Evolutionary conservation across 371 early-diverging fungal genomes (phyloP), one percentile per base, ranked within the genome.

Genomic region (Thermomucor indicae-seudaticae): DNA sequence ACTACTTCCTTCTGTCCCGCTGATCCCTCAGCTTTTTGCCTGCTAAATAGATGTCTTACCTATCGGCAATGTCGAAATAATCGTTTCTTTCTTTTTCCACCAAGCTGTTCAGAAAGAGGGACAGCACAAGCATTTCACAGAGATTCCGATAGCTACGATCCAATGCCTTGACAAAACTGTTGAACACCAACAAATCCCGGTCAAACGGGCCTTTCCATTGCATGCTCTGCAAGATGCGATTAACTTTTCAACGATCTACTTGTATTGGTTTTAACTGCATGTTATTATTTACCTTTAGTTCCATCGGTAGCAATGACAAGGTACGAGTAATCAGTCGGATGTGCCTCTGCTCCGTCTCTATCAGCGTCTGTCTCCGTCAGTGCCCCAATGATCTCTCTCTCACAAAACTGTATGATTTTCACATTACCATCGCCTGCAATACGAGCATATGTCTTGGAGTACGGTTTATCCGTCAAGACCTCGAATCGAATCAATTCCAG

Each of bases 171-270:
- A 72, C 72, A 58, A 84, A 72, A 51, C 88, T 84, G 61, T 81
- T 82, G 68, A 89, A 88, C 7, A 75, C 86, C 40, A 92, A 65
- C 38, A 90, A 55, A 50, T 92, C 90, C 14, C 89, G 81, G 62
- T 75, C 81, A 40, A 87, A 64, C 6, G 84, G 81, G 1, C 88
- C 88, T 23, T 60, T 61, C 88, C 86, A 87, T 37, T 68, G 60
- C 25, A 47, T 45, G 19, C 71, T 78, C 79, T 80, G 65, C 23
- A 28, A 30, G 37, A 37, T 3, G 24, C 35, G 19, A 43, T 34
- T 30, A 5, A 14, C 17, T 47, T n/a, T n/a, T n/a, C n/a, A n/a
- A n/a, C n/a, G n/a, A n/a, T n/a, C n/a, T n/a, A n/a, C n/a, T n/a
- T n/a, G n/a, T n/a, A n/a, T n/a, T n/a, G 25, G 23, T 6, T 2